Conservation (phyloP, 2,329 filamentous ascomycete genomes). For the Phaeoacremonium minimum region DNA sequence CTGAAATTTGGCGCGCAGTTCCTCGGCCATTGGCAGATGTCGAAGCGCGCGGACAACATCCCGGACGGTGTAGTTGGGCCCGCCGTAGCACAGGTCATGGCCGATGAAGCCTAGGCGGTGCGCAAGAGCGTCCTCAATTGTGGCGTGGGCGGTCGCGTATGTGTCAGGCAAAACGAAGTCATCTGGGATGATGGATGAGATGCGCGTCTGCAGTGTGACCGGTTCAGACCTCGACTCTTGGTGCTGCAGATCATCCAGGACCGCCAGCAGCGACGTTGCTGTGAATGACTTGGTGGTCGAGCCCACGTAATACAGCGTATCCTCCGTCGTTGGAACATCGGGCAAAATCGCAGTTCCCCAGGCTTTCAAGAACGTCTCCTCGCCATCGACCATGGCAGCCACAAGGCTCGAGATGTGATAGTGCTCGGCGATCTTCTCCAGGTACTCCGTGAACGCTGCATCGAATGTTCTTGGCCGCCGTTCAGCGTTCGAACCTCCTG, state of each 20-base stretch:
- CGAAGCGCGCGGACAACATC: conserved; percentile 34
- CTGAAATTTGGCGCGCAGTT: conserved; percentile 35
- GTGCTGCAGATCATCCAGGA: conserved; percentile 29
- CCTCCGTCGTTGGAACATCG: conserved; percentile 31
- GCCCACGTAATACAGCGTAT: conserved; percentile 49
- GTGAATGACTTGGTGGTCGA: conserved; percentile 53
- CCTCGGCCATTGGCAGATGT: conserved; percentile 32
- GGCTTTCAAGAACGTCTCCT: no score
- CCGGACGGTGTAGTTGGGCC: conserved; percentile 21
- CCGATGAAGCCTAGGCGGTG: conserved; percentile 45
- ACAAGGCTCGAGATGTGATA: no score
- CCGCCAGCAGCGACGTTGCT: conserved; percentile 42
- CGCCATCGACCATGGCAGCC: no score
- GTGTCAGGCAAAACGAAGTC: conserved; percentile 41
- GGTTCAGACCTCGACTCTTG: conserved; percentile 11
- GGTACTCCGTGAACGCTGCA: no score
- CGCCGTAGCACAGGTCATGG: conserved; percentile 28
- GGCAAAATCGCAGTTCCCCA: conserved; percentile 35
- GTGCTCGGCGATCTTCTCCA: no score
- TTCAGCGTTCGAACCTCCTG: no score
- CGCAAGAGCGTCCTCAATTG: conserved; percentile 46
- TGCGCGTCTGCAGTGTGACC: conserved; percentile 39
- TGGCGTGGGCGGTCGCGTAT: conserved; percentile 38
- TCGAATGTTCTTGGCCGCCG: no score
- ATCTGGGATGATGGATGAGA: conserved; percentile 39